Evolutionary conservation across 352 stramenopile genomes (phyloP), one percentile per base, ranked within the genome.

Genomic region (Globisporangium solare): DNA sequence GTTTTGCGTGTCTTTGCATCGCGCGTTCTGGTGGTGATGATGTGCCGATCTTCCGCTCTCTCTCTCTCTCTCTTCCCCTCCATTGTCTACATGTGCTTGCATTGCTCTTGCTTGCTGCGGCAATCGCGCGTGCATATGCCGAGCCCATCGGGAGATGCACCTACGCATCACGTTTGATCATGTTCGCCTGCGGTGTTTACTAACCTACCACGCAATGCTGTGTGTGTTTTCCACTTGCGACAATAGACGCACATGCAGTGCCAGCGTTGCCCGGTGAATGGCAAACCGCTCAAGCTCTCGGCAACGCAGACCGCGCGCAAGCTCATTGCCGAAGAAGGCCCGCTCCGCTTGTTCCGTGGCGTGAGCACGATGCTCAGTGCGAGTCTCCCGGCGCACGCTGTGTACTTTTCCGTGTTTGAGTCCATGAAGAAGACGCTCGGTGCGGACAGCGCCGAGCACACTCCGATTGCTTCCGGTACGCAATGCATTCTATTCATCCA

Each of bases 301-400:
- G 81, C 83, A 31, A 71, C 71, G 10, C 70, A 88, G 47, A 94
- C 83, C 10, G 77, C 71, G 4, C 73, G 76, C 45, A 73, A 75
- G 42, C 73, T 94, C 24, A 58, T 92, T 41, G 59, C 71, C 0
- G 70, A 89, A 56, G 81, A 94, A 73, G 83, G 83, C 0, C 70
- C 81, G 35, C 51, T 86, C 20, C 74, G 97, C 42, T 74, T 99
- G 31, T 99, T 98, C 81, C 80, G 97, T 51, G 97, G 69, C 45
- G 97, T 99, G 18, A 97, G 97, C 58, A 98, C 95, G 18, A 99
- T 99, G 80, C 86, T 99, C 32, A 73, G 95, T 2, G 97, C 94
- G n/a, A 99, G 96, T 83, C 82, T 99, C 52, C 97, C 97, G 3
- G 96, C 96, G 18, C 96, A 99, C 72, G 88, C 89, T 2, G 65